Conservation (phyloP, 495 filamentous ascomycete genomes). For the Aspergillus conjunctus region DNA sequence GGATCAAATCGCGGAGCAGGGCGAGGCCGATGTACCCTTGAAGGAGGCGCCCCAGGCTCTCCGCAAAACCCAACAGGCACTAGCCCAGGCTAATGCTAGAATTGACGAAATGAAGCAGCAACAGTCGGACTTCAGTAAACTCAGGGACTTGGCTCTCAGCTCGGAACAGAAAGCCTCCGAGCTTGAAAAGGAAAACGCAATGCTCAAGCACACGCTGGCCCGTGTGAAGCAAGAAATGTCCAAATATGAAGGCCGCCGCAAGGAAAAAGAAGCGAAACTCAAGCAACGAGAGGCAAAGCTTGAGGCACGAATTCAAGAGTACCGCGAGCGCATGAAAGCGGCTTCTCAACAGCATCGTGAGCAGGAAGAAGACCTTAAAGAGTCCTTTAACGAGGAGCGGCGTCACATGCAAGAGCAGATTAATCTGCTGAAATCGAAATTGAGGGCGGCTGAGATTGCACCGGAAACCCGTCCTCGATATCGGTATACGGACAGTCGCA, state of each 20-base stretch:
- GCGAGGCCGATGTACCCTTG: conserved; percentile 45
- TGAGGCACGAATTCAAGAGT: conserved; percentile 50
- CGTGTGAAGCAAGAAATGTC: conserved; percentile 57
- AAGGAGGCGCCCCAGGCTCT: conserved; percentile 43
- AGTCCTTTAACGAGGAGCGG: conserved; percentile 39
- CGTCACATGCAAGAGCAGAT: conserved; percentile 40
- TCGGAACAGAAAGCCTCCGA: conserved; percentile 66
- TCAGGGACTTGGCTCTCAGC: conserved; percentile 57
- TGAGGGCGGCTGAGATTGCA: conserved; percentile 33
- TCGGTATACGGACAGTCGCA: conserved; percentile 36
- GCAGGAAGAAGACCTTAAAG: conserved; percentile 40
- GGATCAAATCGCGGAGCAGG: conserved; percentile 45
- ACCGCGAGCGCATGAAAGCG: conserved; percentile 44
- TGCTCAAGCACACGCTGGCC: conserved; percentile 54
- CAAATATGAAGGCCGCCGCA: conserved; percentile 52
- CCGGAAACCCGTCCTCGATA: conserved; percentile 29
- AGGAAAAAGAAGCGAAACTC: conserved; percentile 53
- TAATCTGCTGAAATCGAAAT: conserved; percentile 34
- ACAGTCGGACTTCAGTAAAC: conserved; percentile 50
- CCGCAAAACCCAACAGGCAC: conserved; percentile 49
- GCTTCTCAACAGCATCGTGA: conserved; percentile 40
- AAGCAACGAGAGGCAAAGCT: conserved; percentile 51
- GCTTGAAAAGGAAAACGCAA: conserved; percentile 57
- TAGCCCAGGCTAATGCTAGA: conserved; percentile 58
- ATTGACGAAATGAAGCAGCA: conserved; percentile 63